phyloP scores from a whole-genome alignment of 2,329 filamentous ascomycete genomes.

The Trichoderma koningii region DNA sequence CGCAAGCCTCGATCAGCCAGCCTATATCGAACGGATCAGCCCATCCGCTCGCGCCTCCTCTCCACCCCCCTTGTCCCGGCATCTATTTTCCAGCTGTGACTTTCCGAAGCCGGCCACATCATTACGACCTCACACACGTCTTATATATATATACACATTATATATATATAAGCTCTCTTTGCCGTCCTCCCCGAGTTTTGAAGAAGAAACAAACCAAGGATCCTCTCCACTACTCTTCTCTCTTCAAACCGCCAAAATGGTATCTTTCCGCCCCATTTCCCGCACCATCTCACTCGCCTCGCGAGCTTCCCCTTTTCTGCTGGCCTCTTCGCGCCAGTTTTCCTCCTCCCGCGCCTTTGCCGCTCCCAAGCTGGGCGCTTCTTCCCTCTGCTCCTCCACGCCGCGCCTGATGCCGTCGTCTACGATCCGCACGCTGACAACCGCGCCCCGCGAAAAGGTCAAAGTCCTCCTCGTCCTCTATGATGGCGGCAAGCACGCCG shows the following conservation, averaged over 20 bases:
- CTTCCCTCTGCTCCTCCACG: slow-evolving; percentile 16
- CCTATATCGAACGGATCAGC: too few species aligned
- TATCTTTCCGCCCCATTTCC: slow-evolving; percentile 38
- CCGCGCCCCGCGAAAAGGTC: slow-evolving; percentile 61
- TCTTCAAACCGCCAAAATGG: slow-evolving; percentile 34
- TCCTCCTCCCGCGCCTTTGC: slow-evolving; percentile 42
- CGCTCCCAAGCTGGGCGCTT: slow-evolving; percentile 42
- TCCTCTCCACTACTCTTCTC: not conserved
- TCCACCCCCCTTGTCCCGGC: not conserved
- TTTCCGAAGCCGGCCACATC: too few species aligned
- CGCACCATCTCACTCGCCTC: slow-evolving; percentile 34
- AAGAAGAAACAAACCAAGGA: not conserved
- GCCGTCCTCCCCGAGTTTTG: not conserved
- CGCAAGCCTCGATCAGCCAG: too few species aligned
- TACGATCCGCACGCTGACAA: slow-evolving; percentile 60
- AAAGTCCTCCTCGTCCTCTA: slow-evolving; percentile 95
- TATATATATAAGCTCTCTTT: slow-evolving; percentile 4
- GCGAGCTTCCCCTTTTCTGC: slow-evolving; percentile 35
- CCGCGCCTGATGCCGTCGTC: slow-evolving; percentile 37
- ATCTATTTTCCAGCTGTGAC: slow-evolving; percentile 1
- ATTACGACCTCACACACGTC: not conserved
- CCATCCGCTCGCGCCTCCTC: not conserved
- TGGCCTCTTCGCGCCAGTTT: slow-evolving; percentile 30
- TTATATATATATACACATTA: too few species aligned
- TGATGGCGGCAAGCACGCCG: slow-evolving; percentile 86